phyloP scores from a whole-genome alignment of 192 early-diverging fungal genomes.

The Podila epicladia region DNA sequence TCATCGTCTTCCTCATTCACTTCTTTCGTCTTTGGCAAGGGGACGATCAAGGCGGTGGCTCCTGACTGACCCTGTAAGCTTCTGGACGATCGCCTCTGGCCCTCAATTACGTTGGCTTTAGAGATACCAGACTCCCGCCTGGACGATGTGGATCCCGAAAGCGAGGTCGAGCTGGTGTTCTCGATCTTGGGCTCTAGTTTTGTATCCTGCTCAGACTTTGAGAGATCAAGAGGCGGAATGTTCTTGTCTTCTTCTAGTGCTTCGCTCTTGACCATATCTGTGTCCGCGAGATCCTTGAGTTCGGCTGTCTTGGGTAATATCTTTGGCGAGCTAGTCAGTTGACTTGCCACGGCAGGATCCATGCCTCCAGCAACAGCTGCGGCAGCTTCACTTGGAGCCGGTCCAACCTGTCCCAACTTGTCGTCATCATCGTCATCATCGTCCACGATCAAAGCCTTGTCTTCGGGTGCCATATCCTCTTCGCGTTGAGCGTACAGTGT shows the following conservation, averaged over 20 bases:
- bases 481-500: slow-evolving; percentile 42
- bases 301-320: slow-evolving; percentile 14
- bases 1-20: not conserved
- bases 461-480: slow-evolving; percentile 36
- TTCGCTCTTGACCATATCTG: not conserved
- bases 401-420: slow-evolving; percentile 23
- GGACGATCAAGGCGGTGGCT: not conserved
- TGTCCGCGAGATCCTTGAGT: not conserved
- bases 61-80: slow-evolving; percentile 30
- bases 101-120: slow-evolving; percentile 16
- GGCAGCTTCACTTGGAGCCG: slow-evolving; percentile 42
- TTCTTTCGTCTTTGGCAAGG: slow-evolving; percentile 3
- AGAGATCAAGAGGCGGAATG: not conserved
- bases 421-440: slow-evolving; percentile 50
- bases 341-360: slow-evolving; percentile 34
- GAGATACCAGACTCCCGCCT: slow-evolving; percentile 6
- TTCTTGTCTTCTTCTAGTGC: slow-evolving; percentile 2
- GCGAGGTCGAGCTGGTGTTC: not conserved
- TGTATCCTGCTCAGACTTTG: not conserved
- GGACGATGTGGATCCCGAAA: not conserved
- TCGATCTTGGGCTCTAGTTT: not conserved
- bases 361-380: slow-evolving; percentile 47
- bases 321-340: slow-evolving; percentile 14
- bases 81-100: slow-evolving; percentile 21
- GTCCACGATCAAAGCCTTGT: slow-evolving; percentile 15